These are phyloP conservation scores for Capsella bursapastoris DNA, from an alignment of 345 rosid genomes.

Conservation along the genomic window DNA sequence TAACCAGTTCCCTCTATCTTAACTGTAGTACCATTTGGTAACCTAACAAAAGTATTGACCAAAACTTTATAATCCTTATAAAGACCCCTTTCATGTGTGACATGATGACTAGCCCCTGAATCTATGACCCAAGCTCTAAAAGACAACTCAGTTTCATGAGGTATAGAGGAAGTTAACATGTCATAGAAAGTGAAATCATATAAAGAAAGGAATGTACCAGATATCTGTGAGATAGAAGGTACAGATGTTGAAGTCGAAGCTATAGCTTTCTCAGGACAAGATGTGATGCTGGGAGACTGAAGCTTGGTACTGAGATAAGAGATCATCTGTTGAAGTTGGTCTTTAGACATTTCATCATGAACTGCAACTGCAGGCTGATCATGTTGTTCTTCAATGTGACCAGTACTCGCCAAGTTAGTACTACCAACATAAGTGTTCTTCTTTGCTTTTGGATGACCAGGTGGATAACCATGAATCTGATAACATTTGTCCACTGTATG, in stretches of 20 bases:
- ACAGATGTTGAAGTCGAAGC: background rate
- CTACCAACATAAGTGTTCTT: background rate
- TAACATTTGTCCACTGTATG: background rate
- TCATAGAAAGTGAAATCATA: background rate
- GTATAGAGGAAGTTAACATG: background rate
- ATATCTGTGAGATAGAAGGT: background rate
- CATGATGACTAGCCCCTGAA: conserved; percentile 3
- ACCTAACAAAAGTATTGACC: background rate
- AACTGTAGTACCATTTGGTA: background rate
- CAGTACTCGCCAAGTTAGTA: accelerated
- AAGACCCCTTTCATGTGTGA: background rate
- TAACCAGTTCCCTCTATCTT: background rate
- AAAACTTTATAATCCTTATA: accelerated
- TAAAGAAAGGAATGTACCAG: background rate
- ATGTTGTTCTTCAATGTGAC: too few species aligned
- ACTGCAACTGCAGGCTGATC: too few species aligned
- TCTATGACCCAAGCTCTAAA: background rate
- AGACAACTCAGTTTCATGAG: conserved; percentile 2
- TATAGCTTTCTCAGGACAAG: background rate
- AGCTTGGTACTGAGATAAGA: background rate
- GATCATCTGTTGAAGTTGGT: background rate
- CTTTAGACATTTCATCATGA: background rate
- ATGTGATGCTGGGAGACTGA: background rate
- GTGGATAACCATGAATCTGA: background rate
- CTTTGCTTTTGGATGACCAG: background rate